Conservation (phyloP, 139 green algal genomes). For the Mychonastes homosphaera region DNA sequence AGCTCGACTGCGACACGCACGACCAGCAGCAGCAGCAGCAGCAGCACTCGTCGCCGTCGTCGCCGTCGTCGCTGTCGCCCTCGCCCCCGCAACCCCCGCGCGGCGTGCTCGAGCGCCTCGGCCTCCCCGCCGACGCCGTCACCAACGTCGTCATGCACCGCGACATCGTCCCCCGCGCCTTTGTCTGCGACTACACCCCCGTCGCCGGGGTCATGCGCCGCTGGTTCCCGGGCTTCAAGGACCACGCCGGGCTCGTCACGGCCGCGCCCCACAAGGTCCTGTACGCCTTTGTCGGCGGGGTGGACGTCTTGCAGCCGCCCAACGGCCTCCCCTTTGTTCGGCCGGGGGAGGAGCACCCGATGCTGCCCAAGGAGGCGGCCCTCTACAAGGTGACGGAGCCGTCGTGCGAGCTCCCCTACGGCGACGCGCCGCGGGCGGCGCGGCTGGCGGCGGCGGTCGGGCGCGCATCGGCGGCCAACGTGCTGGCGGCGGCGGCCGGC, state of each 20-base stretch:
- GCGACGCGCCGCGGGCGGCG: background rate
- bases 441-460: background rate
- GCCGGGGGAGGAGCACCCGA: constrained; percentile 53
- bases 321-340: constrained; percentile 20
- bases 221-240: constrained; percentile 54
- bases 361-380: constrained; percentile 67
- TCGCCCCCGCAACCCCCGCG: no score
- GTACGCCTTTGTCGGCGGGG: constrained; percentile 78
- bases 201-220: constrained; percentile 48
- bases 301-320: constrained; percentile 78
- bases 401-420: constrained; percentile 1
- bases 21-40: background rate
- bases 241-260: constrained; percentile 55
- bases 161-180: constrained; percentile 96
- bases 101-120: constrained; percentile 23
- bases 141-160: constrained; percentile 83
- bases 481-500: background rate
- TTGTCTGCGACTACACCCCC: constrained; percentile 91
- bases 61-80: no score
- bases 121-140: constrained; percentile 40
- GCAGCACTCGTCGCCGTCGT: background rate
- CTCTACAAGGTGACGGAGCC: constrained; percentile 65
- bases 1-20: no score
- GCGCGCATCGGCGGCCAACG: background rate
- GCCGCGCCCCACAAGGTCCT: constrained; percentile 42